Base-by-base conservation (phyloP, 768 basidiomycete genomes). In the Termitomyces sp. region DNA sequence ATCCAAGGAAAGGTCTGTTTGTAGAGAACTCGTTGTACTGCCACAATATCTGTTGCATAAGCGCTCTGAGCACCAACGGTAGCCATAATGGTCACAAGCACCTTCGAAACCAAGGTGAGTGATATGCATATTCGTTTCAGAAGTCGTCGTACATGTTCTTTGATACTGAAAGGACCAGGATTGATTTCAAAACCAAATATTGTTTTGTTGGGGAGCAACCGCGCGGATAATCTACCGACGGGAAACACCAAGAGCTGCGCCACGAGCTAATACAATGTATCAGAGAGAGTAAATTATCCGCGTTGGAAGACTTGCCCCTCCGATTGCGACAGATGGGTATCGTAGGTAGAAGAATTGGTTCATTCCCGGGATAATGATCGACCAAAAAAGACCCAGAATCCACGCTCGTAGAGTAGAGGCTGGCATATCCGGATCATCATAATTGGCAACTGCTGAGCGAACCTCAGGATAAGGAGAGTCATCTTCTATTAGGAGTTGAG, bases 401-500 rank as follows among this genome's bases (percentile, higher is more conserved):
- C 85, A 87, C 5, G 81, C 77, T 49, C 85, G 82, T 24, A 92
- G 40, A 36, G 81, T 80, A 33, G 77, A 78, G 5, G 74, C 78
- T 1, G 86, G 86, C 73, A 88, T 87, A 36, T 70, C 70, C 4
- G 79, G 79, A 66, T 90, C 88, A 64, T 90, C 88, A 33, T 80
- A 83, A 68, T 87, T 88, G 20, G 85, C 82, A 9, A 90, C 88
- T 7, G 88, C 87, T 8, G 86, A 84, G 46, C 88, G 82, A 13
- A 90, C 89, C 68, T 93, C 91, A 6, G 88, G 88, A 66, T 93
- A 93, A 4, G 91, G 91, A 3, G 89, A 91, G 67, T 92, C 91
- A 62, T 92, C 87, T 64, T 70, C 76, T 74, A 62, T 38, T 30
- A 28, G 58, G 56, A 28, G 18, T 51, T 41, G 20, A 52, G 44